Conservation (phyloP, 192 early-diverging fungal species). For the Coemansia guatemalensis region DNA sequence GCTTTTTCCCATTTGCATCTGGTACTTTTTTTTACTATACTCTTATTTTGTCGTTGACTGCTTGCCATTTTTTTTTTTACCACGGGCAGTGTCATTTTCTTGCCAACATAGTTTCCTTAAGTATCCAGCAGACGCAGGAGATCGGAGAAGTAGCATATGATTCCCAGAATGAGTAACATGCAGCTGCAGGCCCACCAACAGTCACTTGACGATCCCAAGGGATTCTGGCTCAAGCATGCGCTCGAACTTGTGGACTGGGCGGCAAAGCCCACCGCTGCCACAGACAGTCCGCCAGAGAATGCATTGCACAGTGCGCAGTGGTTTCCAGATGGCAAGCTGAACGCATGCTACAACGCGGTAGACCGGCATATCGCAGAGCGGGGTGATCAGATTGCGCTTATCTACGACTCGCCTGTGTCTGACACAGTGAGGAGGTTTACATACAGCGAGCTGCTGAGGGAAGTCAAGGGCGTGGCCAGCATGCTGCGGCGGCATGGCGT, state of each 20-base stretch:
- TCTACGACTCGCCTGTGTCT: conserved; percentile 75
- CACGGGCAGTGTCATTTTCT: neutral
- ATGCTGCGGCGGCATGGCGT: conserved; percentile 64
- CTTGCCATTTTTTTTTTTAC: neutral
- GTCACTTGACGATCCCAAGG: conserved; percentile 38
- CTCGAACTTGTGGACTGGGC: conserved; percentile 45
- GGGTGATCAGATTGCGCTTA: conserved; percentile 64
- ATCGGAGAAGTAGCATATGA: neutral
- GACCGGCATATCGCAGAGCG: conserved; percentile 71
- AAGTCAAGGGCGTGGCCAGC: conserved; percentile 67
- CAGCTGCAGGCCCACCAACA: conserved; percentile 33
- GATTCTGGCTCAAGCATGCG: conserved; percentile 50
- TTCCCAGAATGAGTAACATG: neutral
- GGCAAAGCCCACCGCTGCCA: conserved; percentile 21
- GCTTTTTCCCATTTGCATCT: too few relatives aligned
- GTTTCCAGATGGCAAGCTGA: conserved; percentile 71
- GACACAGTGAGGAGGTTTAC: conserved; percentile 57
- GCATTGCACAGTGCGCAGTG: conserved; percentile 53
- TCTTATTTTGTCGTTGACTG: neutral
- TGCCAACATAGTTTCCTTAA: neutral
- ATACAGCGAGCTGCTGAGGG: conserved; percentile 65
- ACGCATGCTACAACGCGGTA: conserved; percentile 79
- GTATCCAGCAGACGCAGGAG: neutral
- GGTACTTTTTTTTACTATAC: neutral
- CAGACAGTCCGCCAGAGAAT: conserved; percentile 7